phyloP scores from a whole-genome alignment of 345 rosid genomes.

The Brassica carinata region DNA sequence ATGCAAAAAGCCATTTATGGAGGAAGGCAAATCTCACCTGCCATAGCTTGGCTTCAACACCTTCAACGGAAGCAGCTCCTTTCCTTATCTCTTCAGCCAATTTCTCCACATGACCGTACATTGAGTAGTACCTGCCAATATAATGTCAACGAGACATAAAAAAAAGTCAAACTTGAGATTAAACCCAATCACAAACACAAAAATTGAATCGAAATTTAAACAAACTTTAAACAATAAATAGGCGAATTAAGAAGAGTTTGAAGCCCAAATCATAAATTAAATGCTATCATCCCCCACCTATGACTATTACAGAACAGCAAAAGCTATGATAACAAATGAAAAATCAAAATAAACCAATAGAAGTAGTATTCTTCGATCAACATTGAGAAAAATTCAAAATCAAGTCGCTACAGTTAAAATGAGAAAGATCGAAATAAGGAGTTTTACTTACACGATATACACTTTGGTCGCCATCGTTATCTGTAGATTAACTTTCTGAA shows the following conservation, averaged over 20 bases:
- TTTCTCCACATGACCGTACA: constrained; percentile 95
- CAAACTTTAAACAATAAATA: background rate
- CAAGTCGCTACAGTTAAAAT: background rate
- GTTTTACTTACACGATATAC: constrained; percentile 66
- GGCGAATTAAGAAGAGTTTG: background rate
- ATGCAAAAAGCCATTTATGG: background rate
- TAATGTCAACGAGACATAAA: background rate
- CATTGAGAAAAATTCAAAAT: background rate
- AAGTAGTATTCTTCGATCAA: background rate
- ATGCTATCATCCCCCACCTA: background rate
- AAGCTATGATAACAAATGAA: background rate
- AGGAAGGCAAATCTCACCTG: constrained; percentile 52
- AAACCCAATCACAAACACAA: background rate
- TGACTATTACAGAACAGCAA: background rate
- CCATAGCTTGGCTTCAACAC: constrained; percentile 93
- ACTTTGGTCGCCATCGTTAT: constrained; percentile 66
- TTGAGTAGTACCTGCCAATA: constrained; percentile 77
- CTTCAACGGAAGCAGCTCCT: constrained; percentile 93
- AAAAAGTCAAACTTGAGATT: constrained; percentile 11
- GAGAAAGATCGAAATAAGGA: background rate
- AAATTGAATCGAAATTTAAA: background rate
- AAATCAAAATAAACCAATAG: background rate
- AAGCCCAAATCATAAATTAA: background rate
- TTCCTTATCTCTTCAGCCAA: constrained; percentile 90
- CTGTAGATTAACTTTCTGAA: background rate